Evolutionary conservation across 2,329 filamentous ascomycete genomes (phyloP), one percentile per base, ranked within the genome.

Genomic region (Chrysoporthe puriensis): DNA sequence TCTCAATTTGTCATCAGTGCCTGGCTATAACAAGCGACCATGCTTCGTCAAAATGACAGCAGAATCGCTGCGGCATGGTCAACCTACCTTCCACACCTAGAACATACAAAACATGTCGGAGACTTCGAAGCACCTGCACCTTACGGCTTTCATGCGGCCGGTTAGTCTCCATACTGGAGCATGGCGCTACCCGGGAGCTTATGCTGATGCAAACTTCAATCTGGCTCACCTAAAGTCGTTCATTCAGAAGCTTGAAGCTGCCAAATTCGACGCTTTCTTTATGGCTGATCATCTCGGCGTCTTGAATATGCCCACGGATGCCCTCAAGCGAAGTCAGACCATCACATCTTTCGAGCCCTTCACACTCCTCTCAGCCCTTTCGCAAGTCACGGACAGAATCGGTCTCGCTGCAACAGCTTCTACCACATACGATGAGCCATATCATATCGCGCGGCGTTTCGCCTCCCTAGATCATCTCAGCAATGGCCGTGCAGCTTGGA

Each of bases 71-170:
- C 50, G 11, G 50, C 16, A 14, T 26, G 16, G 50, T 32, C 26
- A 14, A 26, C 26, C 18, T 13, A 8, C 8, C 8, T 14, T 13
- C 44, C 6, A 34, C 0, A n/a, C 5, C 9, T 40, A 40, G 36
- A 40, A 40, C 5, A 40, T 9, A 36, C 32, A 62, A 46, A n/a
- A n/a, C 44, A 70, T 66, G 66, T 34, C 67, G 14, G 65, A 70
- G 9, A 54, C 66, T 69, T 8, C 32, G n/a, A 80, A 78, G 52
- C 72, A 83, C 69, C 75, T 86, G 6, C 84, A 88, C 70, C 79
- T 88, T 4, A 87, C 85, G 2, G 85, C 85, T 0, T 88, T 87
- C 69, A 87, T 88, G 85, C 82, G 85, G 21, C 85, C 85, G 0
- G 84, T 88, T 1, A 84, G 80, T 58, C 75, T 87, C 11, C 85